Base-by-base conservation (phyloP, 2,329 filamentous ascomycete species). In the Fusarium dlaminii region DNA sequence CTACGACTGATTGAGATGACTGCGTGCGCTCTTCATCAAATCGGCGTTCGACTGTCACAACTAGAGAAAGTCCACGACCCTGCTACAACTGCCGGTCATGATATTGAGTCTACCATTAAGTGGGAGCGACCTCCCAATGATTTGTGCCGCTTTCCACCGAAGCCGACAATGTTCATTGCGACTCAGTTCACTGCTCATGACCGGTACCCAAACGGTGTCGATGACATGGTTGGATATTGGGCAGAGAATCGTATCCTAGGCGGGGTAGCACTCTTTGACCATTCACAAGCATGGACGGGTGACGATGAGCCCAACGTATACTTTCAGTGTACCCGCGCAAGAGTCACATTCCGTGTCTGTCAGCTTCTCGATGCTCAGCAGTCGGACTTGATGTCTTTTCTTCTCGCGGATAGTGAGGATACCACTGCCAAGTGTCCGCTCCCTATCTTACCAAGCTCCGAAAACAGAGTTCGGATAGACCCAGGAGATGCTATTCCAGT, bases 161-260 rank as follows among this genome's bases (percentile, higher is more conserved):
- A 42, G n/a, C 61, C 56, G 13, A 62, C 55, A 22, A 67, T 71
- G 32, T 70, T 71, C 8, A 55, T 34, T 20, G 60, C 65, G 6
- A 52, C 59, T 13, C 52, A 57, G 6, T 71, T 69, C 20, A 37
- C 57, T 11, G 66, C 63, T 18, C 32, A 40, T 18, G 66, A 55
- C 18, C 22, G 57, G 17, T 71, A 69, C 32, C 66, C 68, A 10
- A 63, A 69, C 9, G 60, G 65, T 11, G 36, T 71, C 2, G 27
- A 54, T 8, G 61, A 70, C 5, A 65, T 70, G 4, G 66, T 59
- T 29, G 61, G 68, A 6, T 72, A 72, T 17, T 70, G 52, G 68
- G 61, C 51, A n/a, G 66, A 72, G 2, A 63, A 72, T 32, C 66
- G 66, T 13, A 36, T 72, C n/a, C 61, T 70, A 6, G 68, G 68